Conservation (phyloP, 2,329 filamentous ascomycete species). For the Penicillium sp. region DNA sequence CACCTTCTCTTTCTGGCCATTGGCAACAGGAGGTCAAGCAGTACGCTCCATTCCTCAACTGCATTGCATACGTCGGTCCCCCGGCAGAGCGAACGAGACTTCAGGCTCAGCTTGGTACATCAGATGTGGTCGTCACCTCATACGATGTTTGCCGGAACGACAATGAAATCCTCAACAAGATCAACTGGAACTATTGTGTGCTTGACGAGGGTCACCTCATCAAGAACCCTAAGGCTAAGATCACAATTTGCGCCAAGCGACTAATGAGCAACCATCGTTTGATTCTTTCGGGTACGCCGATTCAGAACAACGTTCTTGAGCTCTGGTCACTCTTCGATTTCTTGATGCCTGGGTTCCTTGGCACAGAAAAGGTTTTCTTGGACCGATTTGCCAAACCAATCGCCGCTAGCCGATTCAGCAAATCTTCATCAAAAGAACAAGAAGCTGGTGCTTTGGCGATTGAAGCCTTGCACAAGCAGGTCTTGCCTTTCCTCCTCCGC, state of each 20-base stretch:
- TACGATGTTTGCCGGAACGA: conserved; percentile 98
- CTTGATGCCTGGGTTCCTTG: conserved; percentile 96
- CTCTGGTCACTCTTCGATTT: conserved; percentile 99
- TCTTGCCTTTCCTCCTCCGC: conserved; percentile 90
- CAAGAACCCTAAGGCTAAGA: conserved; percentile 98
- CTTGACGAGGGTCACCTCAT: conserved; percentile 97
- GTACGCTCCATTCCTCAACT: conserved; percentile 90
- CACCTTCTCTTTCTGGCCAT: conserved; percentile 92
- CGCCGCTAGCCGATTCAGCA: conserved; percentile 89
- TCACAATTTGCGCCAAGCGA: conserved; percentile 87
- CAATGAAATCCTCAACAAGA: conserved; percentile 74
- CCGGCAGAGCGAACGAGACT: conserved; percentile 75
- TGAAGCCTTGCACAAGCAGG: conserved; percentile 97
- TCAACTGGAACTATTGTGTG: conserved; percentile 96
- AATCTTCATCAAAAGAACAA: conserved; percentile 97
- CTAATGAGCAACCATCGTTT: conserved; percentile 89
- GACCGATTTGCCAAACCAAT: conserved; percentile 95
- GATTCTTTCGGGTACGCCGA: conserved; percentile 94
- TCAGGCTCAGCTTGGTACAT: conserved; percentile 67
- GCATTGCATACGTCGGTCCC: conserved; percentile 87
- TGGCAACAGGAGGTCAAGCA: conserved; percentile 98
- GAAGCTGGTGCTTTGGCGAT: conserved; percentile 95
- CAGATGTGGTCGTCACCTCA: conserved; percentile 93
- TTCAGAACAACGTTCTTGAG: conserved; percentile 96
- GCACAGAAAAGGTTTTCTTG: conserved; percentile 93